These are phyloP conservation scores for Talaromyces trachyspermus DNA, from an alignment of 495 filamentous ascomycete species.

Conservation along the genomic window DNA sequence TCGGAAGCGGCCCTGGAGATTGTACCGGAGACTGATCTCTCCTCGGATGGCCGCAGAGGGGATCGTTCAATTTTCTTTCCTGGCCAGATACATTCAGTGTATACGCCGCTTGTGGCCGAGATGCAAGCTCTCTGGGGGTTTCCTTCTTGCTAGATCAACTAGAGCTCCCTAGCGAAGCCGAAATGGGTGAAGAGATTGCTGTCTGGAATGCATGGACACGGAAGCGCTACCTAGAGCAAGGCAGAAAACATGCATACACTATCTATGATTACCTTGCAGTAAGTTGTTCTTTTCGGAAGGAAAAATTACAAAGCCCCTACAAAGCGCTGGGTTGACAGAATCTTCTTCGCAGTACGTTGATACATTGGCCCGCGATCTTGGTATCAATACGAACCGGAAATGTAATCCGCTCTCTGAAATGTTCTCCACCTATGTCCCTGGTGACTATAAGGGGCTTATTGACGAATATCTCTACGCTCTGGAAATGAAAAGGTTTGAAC, in stretches of 20 bases:
- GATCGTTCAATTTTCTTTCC: slow-evolving; percentile 55
- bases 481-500: neutral
- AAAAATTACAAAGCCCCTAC: neutral
- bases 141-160: slow-evolving; percentile 42
- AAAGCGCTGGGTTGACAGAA: neutral
- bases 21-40: slow-evolving; percentile 57
- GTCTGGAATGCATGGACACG: slow-evolving; percentile 30
- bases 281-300: neutral
- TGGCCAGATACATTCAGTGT: slow-evolving; percentile 49
- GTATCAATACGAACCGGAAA: slow-evolving; percentile 14
- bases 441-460: slow-evolving; percentile 15
- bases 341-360: slow-evolving; percentile 15
- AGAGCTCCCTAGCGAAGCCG: slow-evolving; percentile 15
- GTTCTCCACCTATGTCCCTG: slow-evolving; percentile 12
- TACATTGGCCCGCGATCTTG: slow-evolving; percentile 12
- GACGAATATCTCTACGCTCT: slow-evolving; percentile 13
- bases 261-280: slow-evolving; percentile 19
- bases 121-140: slow-evolving; percentile 61
- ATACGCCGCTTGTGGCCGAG: slow-evolving; percentile 50
- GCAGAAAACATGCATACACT: slow-evolving; percentile 17
- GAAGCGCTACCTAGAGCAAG: slow-evolving; percentile 26
- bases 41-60: slow-evolving; percentile 33
- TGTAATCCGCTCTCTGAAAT: slow-evolving; percentile 12
- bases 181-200: slow-evolving; percentile 27
- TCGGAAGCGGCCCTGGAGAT: slow-evolving; percentile 15